These are phyloP conservation scores for Candida silvatica DNA, from an alignment of 805 yeast genomes.

Conservation along the genomic window DNA sequence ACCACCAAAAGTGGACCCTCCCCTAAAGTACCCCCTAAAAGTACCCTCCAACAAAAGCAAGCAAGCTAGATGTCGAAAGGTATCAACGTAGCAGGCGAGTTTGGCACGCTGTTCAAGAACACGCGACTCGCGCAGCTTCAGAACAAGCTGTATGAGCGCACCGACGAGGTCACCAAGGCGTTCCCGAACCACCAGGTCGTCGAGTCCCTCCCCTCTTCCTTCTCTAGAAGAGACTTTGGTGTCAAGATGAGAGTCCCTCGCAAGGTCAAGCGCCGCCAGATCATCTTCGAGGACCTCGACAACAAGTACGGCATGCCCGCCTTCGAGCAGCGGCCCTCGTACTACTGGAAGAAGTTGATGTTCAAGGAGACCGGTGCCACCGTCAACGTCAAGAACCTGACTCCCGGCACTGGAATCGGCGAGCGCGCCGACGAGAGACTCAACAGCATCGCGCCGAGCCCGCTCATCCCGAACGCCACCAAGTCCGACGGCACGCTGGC, in stretches of 20 bases:
- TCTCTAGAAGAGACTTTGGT: conserved; percentile 68
- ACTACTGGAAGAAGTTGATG: conserved; percentile 50
- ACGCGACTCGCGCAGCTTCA: conserved; percentile 29
- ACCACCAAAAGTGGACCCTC: no score
- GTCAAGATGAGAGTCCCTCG: conserved; percentile 62
- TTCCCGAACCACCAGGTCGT: conserved; percentile 68
- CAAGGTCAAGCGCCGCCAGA: conserved; percentile 46
- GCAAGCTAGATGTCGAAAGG: conserved; percentile 12
- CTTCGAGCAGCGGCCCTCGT: conserved; percentile 56
- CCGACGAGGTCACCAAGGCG: conserved; percentile 16
- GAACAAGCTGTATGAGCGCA: conserved; percentile 18
- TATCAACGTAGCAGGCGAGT: conserved; percentile 17
- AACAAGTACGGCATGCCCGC: conserved; percentile 60
- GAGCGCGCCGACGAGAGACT: background rate
- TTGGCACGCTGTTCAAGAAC: conserved; percentile 18
- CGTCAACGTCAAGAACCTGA: conserved; percentile 20
- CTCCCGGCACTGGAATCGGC: conserved; percentile 2
- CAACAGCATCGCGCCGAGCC: conserved; percentile 18
- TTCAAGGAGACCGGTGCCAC: conserved; percentile 63
- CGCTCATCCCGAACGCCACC: conserved; percentile 29
- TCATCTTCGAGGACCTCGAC: conserved; percentile 60
- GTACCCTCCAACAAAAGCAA: background rate
- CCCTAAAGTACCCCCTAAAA: no score
- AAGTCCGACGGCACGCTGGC: conserved; percentile 11
- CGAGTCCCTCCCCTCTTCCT: conserved; percentile 57